Base-by-base conservation (phyloP, 257 asterid species). In the Solanum verrucosum region DNA sequence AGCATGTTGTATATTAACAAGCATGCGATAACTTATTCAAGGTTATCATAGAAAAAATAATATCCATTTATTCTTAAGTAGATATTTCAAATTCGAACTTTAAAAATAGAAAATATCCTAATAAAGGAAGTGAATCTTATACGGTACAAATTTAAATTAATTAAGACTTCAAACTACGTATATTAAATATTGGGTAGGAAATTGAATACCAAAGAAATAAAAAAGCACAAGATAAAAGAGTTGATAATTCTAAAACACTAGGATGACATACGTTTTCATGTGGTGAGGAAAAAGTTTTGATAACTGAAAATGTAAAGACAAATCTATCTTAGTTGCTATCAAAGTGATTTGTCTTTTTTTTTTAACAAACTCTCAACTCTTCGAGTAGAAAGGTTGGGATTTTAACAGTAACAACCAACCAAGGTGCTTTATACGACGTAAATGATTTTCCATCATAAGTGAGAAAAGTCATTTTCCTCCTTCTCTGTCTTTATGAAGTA, bases 211-310 rank as follows among this genome's bases (percentile, higher is more conserved):
- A 10, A n/a, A 63, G 12, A 60, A 63, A 23, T 23, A 4, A 63
- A 5, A 9, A 63, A 1, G 13, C 21, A 29, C 9, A 5, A 49
- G 70, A 82, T 82, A 82, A 49, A 5, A 82, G 85, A 49, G 70
- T 49, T 82, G 85, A 82, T 82, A 82, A 82, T 82, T 82, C 27
- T 82, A 18, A 9, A 82, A 29, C 85, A 82, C 68, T 29, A 29
- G 68, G 6, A 81, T 18, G 29, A 81, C 68, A 82, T 82, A 82
- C 44, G 85, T 49, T 82, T 82, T 49, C 85, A 49, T 82, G 85
- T 82, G 85, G 85, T 49, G 0, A 18, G 44, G 44, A 81, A 44
- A 73, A 81, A 29, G 70, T 81, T 46, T 49, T 25, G 11, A 29
- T 81, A 81, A 9, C 85, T 29, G 10, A 49, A 63, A 49, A 79